Evolutionary conservation across 2,329 filamentous ascomycete species (phyloP), one percentile per base, ranked within the genome.

Genomic region (Daldinia sp.): DNA sequence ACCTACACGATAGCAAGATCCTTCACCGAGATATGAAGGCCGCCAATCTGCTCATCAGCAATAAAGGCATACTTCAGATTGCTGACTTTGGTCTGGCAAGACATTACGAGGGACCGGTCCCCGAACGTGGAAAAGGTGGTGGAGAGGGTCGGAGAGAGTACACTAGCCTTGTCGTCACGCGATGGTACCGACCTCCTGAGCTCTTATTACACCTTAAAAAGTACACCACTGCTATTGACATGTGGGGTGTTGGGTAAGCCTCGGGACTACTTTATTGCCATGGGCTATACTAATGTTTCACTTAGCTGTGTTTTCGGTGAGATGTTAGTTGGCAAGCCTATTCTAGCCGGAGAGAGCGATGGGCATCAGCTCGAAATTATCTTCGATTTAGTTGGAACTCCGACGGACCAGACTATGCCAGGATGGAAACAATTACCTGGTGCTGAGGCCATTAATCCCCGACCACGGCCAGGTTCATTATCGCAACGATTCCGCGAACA

Each of bases 11-110:
- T 70, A 93, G 87, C 77, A 88, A 92, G 75, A 98, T 99, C 71
- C 84, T 99, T 26, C 96, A 99, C 79, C 91, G 96, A 78, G 96
- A 99, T 77, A 98, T 99, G 94, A 99, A 99, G 83, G 96, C 96
- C 1, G 96, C 96, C 76, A 99, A 99, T 78, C 86, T 99, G 35
- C 88, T 99, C 66, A 99, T 99, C 81, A 97, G 93, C 82, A 98
- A 99, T 80, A 87, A 89, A 62, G 96, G 96, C 23, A 91, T 97
- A 63, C 87, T 99, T 10, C 95, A 98, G 80, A 98, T 99, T 80
- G 96, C 94, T 46, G 96, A 99, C 83, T 99, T 99, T 75, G 96
- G 96, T 74, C 87, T 99, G 37, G 96, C 96, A 6, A 88, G 96
- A 75, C 93, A 97, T 75, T 99, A 97, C 78, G 94, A 98, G 70